A percentile compares a stretch with the other conserved stretches of the same genome.
phyloP scores from a whole-genome alignment of 306 rosid genomes.

The Aeschynomene evenia region DNA sequence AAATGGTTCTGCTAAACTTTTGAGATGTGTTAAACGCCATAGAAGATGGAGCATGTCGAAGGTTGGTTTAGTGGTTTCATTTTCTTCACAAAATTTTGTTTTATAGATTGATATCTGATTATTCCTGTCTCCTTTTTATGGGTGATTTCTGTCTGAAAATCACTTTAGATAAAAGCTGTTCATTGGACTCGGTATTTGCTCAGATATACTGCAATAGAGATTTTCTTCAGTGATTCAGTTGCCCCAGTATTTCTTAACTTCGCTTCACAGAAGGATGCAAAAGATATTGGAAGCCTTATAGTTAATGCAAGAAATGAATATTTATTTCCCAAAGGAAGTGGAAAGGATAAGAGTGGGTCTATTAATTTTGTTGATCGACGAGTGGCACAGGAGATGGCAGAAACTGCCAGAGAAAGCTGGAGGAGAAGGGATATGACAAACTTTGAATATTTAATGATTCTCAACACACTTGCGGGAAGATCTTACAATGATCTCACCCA shows the following conservation, averaged over 20 bases:
- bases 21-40: conserved; percentile 82
- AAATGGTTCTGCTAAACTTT: conserved; percentile 49
- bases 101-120: conserved; percentile 15
- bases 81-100: conserved; percentile 22
- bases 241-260: conserved; percentile 89
- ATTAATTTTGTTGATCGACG: conserved; percentile 88
- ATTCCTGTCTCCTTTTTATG: background rate
- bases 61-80: conserved; percentile 49
- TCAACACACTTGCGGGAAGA: conserved; percentile 93
- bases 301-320: conserved; percentile 82
- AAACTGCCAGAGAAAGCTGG: conserved; percentile 91
- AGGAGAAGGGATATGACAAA: conserved; percentile 91
- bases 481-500: conserved; percentile 95
- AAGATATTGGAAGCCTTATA: conserved; percentile 86
- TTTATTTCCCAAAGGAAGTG: conserved; percentile 79
- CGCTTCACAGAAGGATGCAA: conserved; percentile 78
- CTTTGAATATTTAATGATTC: conserved; percentile 93
- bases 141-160: conserved; percentile 28
- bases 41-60: conserved; percentile 91
- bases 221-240: conserved; percentile 84
- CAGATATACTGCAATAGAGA: conserved; percentile 88
- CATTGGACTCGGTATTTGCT: conserved; percentile 95
- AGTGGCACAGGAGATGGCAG: conserved; percentile 87
- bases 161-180: conserved; percentile 77
- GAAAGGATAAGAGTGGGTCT: conserved; percentile 72